Base-by-base conservation (phyloP, 331 rosid genomes). In the Rhamnella rubrinervis region DNA sequence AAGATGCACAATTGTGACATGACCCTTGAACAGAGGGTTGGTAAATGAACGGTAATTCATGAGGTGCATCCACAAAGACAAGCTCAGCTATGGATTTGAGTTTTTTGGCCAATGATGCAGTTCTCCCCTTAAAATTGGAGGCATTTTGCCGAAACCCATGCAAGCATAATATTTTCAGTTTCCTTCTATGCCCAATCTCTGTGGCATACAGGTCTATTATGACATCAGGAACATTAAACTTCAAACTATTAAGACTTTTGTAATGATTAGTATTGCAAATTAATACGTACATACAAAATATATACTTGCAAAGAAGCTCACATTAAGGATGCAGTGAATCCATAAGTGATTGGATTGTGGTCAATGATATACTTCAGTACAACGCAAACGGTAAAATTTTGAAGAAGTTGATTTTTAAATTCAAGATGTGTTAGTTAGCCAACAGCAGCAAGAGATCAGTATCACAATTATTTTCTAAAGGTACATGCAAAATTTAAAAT, bases 141-240 rank as follows among this genome's bases (percentile, higher is more conserved):
- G 92, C 98, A 77, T 93, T 87, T 84, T 93, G 97, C 39, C 96
- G 87, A 80, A 93, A 93, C 71, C 98, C 98, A 8, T 90, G 98
- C 80, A 93, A 82, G 84, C 98, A 93, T 63, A 93, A 73, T 81
- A 88, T 86, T 78, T 86, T 90, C 50, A 93, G 74, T 72, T 84
- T 90, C 65, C 86, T 85, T 55, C 88, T 72, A 72, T 84, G 19
- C 71, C 74, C 63, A 53, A 47, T 71, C 70, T 80, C 97, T 93
- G 92, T 55, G 20, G 71, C 75, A 81, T 70, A 17, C 7, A 63
- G 59, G 23, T 58, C 4, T 66, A 28, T 50, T 39, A 72, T 18
- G 67, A 69, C 52, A 71, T 76, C 23, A 63, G 65, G 14, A 61
- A 73, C 55, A 19, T 50, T n/a, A 60, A 41, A 78, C 73, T 59